These are phyloP conservation scores for Fagopyrum esculentum DNA, from an alignment of 148 eudicot species.

Conservation along the genomic window DNA sequence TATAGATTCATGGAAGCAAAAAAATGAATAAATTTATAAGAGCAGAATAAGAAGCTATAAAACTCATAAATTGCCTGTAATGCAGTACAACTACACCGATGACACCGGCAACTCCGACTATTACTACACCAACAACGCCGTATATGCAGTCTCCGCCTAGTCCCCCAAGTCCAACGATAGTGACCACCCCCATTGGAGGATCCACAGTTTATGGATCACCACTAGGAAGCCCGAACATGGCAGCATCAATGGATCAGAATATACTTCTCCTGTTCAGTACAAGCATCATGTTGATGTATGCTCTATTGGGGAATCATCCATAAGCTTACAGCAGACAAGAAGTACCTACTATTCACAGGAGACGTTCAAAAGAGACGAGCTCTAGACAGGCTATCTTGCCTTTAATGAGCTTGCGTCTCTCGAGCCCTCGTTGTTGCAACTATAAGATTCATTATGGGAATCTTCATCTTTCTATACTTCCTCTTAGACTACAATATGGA, in stretches of 20 bases:
- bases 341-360: neutral
- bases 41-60: constrained; percentile 2
- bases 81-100: constrained; percentile 27
- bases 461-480: constrained; percentile 20
- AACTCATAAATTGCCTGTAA: constrained; percentile 10
- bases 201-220: constrained; percentile 52
- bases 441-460: constrained; percentile 24
- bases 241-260: constrained; percentile 28
- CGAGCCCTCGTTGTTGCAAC: constrained; percentile 17
- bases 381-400: constrained; percentile 23
- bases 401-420: constrained; percentile 16
- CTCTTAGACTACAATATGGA: constrained; percentile 24
- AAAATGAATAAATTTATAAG: neutral
- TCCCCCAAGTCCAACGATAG: constrained; percentile 24
- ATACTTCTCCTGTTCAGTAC: constrained; percentile 32
- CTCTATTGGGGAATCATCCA: constrained; percentile 29
- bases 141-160: constrained; percentile 14
- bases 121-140: constrained; percentile 22
- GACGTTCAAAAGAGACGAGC: constrained; percentile 9
- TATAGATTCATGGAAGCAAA: constrained; percentile 12
- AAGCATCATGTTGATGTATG: constrained; percentile 32
- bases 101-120: constrained; percentile 20
- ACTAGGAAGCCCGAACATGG: constrained; percentile 58
- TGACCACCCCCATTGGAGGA: constrained; percentile 28
- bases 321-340: constrained; percentile 24